Evolutionary conservation across 129 eudicot genomes (phyloP), one percentile per base, ranked within the genome.

Genomic region (Dittrichia graveolens): DNA sequence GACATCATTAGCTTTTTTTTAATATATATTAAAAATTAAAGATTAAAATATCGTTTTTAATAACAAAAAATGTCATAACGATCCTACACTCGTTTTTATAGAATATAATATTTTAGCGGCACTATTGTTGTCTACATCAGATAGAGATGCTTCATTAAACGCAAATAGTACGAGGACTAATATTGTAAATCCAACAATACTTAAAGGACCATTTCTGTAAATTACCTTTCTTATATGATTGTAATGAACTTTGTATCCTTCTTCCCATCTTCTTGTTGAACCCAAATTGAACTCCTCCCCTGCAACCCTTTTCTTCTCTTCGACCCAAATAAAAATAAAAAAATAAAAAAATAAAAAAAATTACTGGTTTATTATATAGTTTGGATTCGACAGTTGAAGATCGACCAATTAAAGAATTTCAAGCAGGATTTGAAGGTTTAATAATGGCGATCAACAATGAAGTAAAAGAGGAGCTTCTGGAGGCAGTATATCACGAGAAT

Each of bases 401-500:
- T 24, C 31, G 2, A 24, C 31, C 31, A 24, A 24, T 24, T 2
- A 2, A 0, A 24, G n/a, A 38, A 61, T 24, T 4, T 11, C 16
- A 44, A 18, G 13, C 13, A 15, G 0, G 45, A 3, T 8, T 10
- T 5, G 12, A 45, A 46, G 16, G 1, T 24, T 24, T 24, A 57
- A 78, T 24, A 57, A 78, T 78, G 77, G 45, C 50, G 43, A 62
- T 8, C 18, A 53, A 61, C 7, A 14, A 11, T 3, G 75, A 59
- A 13, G 19, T 77, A 52, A 34, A 60, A 35, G n/a, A 24, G 6
- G 35, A 13, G 72, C 77, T 78, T 62, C 61, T 78, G 82, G 77
- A 78, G 59, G 65, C 44, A 0, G 75, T 48, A 40, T 80, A 80
- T 64, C 61, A 81, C 4, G 81, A 81, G 18, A 81, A 81, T 10